Base-by-base conservation (phyloP, 495 filamentous ascomycete species). In the Neurospora sp. region DNA sequence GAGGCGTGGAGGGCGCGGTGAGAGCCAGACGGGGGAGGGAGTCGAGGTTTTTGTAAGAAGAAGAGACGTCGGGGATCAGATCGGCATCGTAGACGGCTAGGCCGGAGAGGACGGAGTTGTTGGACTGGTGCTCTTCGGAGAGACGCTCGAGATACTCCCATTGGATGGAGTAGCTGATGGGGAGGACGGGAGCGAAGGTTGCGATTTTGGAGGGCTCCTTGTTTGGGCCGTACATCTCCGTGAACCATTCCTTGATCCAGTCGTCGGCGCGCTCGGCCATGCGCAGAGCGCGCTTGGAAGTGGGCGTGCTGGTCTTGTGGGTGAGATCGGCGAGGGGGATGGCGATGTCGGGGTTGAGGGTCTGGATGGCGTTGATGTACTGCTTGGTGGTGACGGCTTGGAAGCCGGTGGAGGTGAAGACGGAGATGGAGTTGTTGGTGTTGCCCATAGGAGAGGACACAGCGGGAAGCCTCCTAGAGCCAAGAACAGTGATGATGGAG, bases 221-320 rank as follows among this genome's bases (percentile, higher is more conserved):
- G 12, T 83, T 83, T 0, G 31, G 31, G 4, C 80, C 82, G 44
- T 90, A 84, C 39, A 95, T 80, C 44, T 90, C 84, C 20, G 86
- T 85, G 23, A 93, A 85, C 89, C 90, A 97, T 12, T 85, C 84
- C 76, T 91, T 89, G 0, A 93, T 94, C 75, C 96, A 85, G 74
- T 96, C 93, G 12, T 93, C 90, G 0, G 93, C 96, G 70, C 96
- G 84, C 76, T 96, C 93, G 4, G 89, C 91, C 92, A 98, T 98
- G 80, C 92, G 94, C 10, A 88, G 87, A 23, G 88, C 87, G 41
- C 94, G 84, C 76, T 94, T 96, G 37, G 85, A 82, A 12, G 91
- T 91, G 0, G 93, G 89, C 10, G 76, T 74, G 41, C 74, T 71
- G 54, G 85, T 79, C 0, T 88, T 85, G 71, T 89, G 84, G 1